Evolutionary conservation across 495 filamentous ascomycete species (phyloP), one percentile per base, ranked within the genome.

Genomic region (Cudoniella acicularis): DNA sequence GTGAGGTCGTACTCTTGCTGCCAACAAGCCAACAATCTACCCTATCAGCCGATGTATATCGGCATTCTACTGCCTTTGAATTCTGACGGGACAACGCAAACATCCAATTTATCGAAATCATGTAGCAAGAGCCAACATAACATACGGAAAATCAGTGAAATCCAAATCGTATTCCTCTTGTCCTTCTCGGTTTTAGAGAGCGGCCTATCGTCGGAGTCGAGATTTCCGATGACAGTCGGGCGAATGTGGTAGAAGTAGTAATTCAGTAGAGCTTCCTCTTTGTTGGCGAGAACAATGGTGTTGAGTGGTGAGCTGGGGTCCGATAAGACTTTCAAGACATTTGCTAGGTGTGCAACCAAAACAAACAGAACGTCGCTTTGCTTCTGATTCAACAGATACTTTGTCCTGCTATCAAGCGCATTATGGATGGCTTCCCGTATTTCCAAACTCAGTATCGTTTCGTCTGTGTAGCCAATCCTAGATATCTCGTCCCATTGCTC

Each of bases 71-170:
- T 79, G 10, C 76, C 77, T 36, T 73, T 54, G 27, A 77, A 61
- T 64, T 75, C 75, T 56, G 73, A 74, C 57, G 75, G 73, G n/a
- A 76, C 62, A 8, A 77, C 68, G 67, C 75, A 74, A 10, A 74
- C 67, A 42, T 81, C 78, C 30, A 71, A 66, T 23, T 72, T 73
- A 62, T 80, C 65, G 41, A 81, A 81, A 62, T 80, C 76, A 54
- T 81, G 77, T 60, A 80, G 61, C 54, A 74, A 61, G 4, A 81
- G 60, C 78, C 78, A 80, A 63, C 76, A 79, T 27, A 81, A 62
- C 78, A 80, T 81, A 4, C 78, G 67, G 53, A 79, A 76, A 0
- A 79, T 68, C n/a, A 79, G 65, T 13, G 71, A 68, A 50, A 75
- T 75, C 77, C 77, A 80, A 27, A 77, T 73, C 2, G 64, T 67